These are phyloP conservation scores for Termitomyces titanicus DNA, from an alignment of 768 basidiomycete genomes.

Conservation along the genomic window DNA sequence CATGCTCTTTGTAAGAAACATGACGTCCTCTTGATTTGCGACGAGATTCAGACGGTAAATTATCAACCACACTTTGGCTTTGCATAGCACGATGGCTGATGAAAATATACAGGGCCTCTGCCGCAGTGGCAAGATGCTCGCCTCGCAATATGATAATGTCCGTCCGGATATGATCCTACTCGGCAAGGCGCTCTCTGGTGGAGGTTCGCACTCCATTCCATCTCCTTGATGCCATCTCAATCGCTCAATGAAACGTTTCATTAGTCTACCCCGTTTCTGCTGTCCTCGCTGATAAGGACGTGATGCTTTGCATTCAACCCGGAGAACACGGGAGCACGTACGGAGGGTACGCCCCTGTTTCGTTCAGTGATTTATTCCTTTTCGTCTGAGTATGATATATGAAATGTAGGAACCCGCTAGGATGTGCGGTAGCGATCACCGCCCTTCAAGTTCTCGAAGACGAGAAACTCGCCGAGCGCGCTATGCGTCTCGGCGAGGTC, in stretches of 20 bases:
- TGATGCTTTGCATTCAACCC: conserved; percentile 93
- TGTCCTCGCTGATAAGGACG: conserved; percentile 81
- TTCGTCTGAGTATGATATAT: neutral
- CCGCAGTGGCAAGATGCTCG: conserved; percentile 92
- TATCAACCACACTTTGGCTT: conserved; percentile 8
- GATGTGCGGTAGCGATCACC: conserved; percentile 93
- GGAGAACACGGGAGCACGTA: conserved; percentile 97
- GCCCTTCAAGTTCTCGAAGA: conserved; percentile 86
- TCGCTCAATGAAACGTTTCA: neutral
- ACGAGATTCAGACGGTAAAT: conserved; percentile 93
- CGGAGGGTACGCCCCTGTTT: conserved; percentile 62
- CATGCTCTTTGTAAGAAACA: conserved; percentile 86
- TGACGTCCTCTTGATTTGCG: conserved; percentile 94
- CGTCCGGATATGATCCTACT: conserved; percentile 90
- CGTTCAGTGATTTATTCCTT: neutral
- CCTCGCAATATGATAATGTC: conserved; percentile 81
- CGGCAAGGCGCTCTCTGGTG: conserved; percentile 96
- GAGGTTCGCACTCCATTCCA: conserved; percentile 50
- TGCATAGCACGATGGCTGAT: neutral
- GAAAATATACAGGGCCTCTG: conserved; percentile 64
- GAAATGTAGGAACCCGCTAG: conserved; percentile 78
- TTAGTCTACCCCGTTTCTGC: conserved; percentile 95
- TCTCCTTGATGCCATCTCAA: conserved; percentile 4
- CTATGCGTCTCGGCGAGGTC: conserved; percentile 69
- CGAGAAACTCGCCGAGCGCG: conserved; percentile 81